phyloP scores from a whole-genome alignment of 2,329 filamentous ascomycete species.

The Clarireedia paspali region DNA sequence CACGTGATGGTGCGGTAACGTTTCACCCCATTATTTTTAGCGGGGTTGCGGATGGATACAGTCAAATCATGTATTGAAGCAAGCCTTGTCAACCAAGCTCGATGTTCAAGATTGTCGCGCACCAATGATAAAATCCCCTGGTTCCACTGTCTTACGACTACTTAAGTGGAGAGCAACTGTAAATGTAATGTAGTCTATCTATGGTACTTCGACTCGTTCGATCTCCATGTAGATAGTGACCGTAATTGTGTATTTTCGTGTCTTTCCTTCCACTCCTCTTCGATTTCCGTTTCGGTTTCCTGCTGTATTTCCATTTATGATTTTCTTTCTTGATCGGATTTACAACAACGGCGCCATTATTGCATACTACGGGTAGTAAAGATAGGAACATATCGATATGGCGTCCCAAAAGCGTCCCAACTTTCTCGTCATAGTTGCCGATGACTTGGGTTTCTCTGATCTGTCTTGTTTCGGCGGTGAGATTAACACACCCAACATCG shows the following conservation, averaged over 20 bases:
- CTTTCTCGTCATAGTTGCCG: conserved; percentile 39
- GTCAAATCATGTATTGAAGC: neutral
- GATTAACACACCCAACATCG: conserved; percentile 50
- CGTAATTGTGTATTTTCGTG: too few species aligned
- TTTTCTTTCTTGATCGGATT: too few species aligned
- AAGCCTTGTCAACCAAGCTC: neutral
- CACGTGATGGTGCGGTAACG: neutral
- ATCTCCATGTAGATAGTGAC: too few species aligned
- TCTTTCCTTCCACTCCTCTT: too few species aligned
- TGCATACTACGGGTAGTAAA: too few species aligned
- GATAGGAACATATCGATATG: neutral
- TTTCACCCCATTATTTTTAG: neutral
- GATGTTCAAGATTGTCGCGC: neutral
- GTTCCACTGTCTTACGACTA: neutral
- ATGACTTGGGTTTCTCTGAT: conserved; percentile 39
- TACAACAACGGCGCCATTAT: too few species aligned
- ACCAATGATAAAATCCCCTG: neutral
- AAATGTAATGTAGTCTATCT: too few species aligned
- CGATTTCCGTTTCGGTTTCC: too few species aligned
- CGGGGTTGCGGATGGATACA: too few species aligned
- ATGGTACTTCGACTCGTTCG: too few species aligned
- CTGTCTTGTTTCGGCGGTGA: conserved; percentile 47
- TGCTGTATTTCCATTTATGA: too few species aligned
- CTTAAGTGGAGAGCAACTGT: neutral
- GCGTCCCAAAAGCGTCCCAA: conserved; percentile 26